These are phyloP conservation scores for Papilionanthe hybrid DNA, from an alignment of 116 monocot genomes.

Conservation along the genomic window DNA sequence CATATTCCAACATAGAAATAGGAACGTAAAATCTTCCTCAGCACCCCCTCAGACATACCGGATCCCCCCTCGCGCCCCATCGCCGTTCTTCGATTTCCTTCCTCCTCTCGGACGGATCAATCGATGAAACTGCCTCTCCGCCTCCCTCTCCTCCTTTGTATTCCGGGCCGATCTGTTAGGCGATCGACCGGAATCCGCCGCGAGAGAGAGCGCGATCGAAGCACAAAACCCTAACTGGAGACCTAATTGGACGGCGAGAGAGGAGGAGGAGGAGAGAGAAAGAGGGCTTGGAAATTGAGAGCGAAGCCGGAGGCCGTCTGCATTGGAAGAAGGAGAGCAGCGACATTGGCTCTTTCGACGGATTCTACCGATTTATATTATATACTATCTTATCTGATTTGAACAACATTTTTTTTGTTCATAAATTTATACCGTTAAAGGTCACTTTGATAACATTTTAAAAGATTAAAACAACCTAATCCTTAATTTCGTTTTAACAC, in stretches of 20 bases:
- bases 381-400: no score
- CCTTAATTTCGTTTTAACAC: no score
- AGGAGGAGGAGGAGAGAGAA: background rate
- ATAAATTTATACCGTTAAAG: no score
- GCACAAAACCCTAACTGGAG: background rate
- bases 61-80: conserved; percentile 4
- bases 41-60: conserved; percentile 26
- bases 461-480: no score
- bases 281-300: no score
- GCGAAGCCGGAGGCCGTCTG: no score
- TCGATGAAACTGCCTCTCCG: background rate
- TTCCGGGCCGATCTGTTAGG: background rate
- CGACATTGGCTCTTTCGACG: no score
- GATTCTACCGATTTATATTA: no score
- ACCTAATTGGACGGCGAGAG: background rate
- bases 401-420: no score
- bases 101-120: background rate
- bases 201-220: background rate
- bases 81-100: background rate
- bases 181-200: background rate
- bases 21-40: conserved; percentile 47
- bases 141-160: background rate
- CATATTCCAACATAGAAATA: conserved; percentile 55
- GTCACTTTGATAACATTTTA: no score
- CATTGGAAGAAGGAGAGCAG: no score